Evolutionary conservation across 73 alveolate species (phyloP).

Genomic region (Paramecium tetraurelia): DNA sequence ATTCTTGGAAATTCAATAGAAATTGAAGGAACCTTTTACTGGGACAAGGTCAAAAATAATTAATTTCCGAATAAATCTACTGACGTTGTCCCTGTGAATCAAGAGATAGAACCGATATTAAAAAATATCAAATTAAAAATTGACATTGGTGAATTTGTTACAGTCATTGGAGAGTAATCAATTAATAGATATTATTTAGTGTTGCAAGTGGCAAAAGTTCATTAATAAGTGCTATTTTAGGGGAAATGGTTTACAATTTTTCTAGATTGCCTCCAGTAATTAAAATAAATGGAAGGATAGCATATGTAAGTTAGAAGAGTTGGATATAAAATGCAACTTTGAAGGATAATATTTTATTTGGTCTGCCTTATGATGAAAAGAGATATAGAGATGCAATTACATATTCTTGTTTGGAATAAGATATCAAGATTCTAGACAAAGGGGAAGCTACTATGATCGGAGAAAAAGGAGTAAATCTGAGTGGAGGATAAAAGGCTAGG

Average conservation of each 20-base stretch:
- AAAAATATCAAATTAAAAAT: slow-evolving; percentile 33
- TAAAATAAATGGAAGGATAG: slow-evolving; percentile 45
- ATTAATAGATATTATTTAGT: neutral
- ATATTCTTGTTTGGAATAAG: slow-evolving; percentile 86
- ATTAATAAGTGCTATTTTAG: slow-evolving; percentile 43
- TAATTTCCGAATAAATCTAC: neutral
- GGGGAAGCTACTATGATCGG: slow-evolving; percentile 94
- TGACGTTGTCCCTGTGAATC: neutral
- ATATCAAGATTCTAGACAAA: slow-evolving; percentile 77
- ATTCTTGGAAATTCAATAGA: neutral
- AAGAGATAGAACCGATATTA: neutral
- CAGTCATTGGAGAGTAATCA: slow-evolving; percentile 44
- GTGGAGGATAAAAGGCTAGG: slow-evolving; percentile 99
- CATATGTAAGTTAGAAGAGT: slow-evolving; percentile 81
- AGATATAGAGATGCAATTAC: slow-evolving; percentile 76
- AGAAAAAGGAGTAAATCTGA: slow-evolving; percentile 93
- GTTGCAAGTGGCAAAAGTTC: slow-evolving; percentile 68
- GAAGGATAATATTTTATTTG: slow-evolving; percentile 91
- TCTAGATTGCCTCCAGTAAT: neutral
- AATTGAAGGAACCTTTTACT: slow-evolving; percentile 36
- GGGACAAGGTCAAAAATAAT: slow-evolving; percentile 32
- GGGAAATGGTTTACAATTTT: slow-evolving; percentile 51
- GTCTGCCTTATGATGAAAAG: slow-evolving; percentile 77
- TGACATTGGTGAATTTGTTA: slow-evolving; percentile 15
- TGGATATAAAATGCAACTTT: slow-evolving; percentile 94